Evolutionary conservation across 345 rosid genomes (phyloP), one percentile per base, ranked within the genome.

Genomic region (Eucalyptus sideroxylon): DNA sequence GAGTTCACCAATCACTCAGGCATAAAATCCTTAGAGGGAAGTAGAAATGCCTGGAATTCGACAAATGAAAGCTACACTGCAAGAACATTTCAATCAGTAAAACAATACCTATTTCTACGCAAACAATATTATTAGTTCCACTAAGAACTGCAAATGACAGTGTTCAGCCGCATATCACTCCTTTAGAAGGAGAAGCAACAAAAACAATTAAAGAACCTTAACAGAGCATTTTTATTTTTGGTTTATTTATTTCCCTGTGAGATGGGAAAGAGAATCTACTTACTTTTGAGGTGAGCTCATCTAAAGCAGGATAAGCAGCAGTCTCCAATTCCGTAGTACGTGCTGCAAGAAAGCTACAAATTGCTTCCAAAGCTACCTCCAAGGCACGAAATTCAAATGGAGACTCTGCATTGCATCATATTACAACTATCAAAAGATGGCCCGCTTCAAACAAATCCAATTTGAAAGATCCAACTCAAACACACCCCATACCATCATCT

Each of bases 301-400:
- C 99, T 88, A 98, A 91, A 91, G 99, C 98, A 91, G 99, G 99
- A 92, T 98, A 98, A 88, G 99, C 99, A 89, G 94, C 96, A 89
- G 96, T 90, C 95, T 97, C 99, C 77, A 98, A 90, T 51, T 98
- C 99, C 50, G 97, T 95, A 2, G 99, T 94, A 19, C 99, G 97
- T 56, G 98, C 98, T 91, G 95, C 98, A 80, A 98, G 95, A 92
- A 94, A 97, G 92, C 98, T 98, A 89, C 99, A 98, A 12, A 97
- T 96, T 86, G 99, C 98, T 93, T 98, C 99, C 93, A 98, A 93
- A 88, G 97, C 98, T 82, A 98, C 98, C 93, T 98, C 99, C 89
- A 98, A 89, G 2, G 99, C 99, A 30, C 97, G 95, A 67, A 98
- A 96, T 88, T 98, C 99, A 89, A 95, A 94, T 4, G 97, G 96